Percentiles rank a stretch among this genome's conserved stretches.
These are phyloP conservation scores for Colletotrichum tamarilloi DNA, from an alignment of 2,329 filamentous ascomycete species.

Conservation along the genomic window DNA sequence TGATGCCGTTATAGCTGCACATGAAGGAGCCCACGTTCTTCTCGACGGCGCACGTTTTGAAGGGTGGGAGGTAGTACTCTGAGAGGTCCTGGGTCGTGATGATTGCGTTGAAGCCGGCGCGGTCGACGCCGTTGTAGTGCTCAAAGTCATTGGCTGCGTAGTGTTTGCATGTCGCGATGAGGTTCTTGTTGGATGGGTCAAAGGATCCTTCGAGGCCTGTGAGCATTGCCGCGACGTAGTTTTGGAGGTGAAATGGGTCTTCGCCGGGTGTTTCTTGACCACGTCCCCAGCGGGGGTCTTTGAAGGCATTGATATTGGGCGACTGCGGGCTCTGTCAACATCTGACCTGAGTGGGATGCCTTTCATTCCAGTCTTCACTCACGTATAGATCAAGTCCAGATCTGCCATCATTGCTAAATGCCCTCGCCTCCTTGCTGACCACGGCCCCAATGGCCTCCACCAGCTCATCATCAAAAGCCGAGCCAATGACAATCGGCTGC, in stretches of 20 bases:
- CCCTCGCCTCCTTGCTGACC: conserved; percentile 70
- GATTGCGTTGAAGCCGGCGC: conserved; percentile 66
- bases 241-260: conserved; percentile 60
- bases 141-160: conserved; percentile 69
- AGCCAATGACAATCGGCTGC: conserved; percentile 70
- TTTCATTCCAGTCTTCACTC: not conserved
- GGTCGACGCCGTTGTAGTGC: conserved; percentile 51
- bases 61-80: conserved; percentile 76
- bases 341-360: not conserved
- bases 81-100: conserved; percentile 71
- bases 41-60: conserved; percentile 71
- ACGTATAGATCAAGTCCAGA: conserved; percentile 68
- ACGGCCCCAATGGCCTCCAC: conserved; percentile 66
- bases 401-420: conserved; percentile 70
- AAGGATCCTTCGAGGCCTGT: conserved; percentile 59
- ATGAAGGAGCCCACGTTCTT: conserved; percentile 68
- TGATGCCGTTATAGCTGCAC: conserved; percentile 73
- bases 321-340: conserved; percentile 46
- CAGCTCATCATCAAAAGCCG: conserved; percentile 72
- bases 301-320: conserved; percentile 75
- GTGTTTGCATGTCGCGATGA: conserved; percentile 70
- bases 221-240: conserved; percentile 64
- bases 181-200: conserved; percentile 45
- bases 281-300: conserved; percentile 72
- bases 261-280: conserved; percentile 71